Percentiles rank a stretch among this genome's conserved stretches.
Conservation (phyloP, 768 basidiomycete species). For the Rhodocollybia butyracea region DNA sequence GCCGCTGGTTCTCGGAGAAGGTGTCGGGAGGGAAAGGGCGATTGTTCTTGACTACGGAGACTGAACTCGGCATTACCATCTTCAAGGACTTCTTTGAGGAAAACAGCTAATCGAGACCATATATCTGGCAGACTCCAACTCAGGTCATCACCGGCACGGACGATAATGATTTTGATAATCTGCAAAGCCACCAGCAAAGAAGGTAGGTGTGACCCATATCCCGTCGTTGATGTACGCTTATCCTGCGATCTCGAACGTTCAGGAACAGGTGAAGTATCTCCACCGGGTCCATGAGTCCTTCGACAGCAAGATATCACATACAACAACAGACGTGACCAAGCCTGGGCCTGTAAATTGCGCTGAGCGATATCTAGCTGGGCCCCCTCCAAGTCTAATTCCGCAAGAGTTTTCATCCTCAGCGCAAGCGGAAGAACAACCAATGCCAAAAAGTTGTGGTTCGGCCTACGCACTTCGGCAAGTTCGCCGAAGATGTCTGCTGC, state of each 20-base stretch:
- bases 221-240: conserved; percentile 15
- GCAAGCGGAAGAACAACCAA: conserved; percentile 63
- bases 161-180: conserved; percentile 61
- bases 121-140: conserved; percentile 50
- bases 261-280: conserved; percentile 10
- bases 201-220: conserved; percentile 30
- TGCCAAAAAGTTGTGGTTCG: conserved; percentile 60
- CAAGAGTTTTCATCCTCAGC: conserved; percentile 48
- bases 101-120: conserved; percentile 59
- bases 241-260: conserved; percentile 50
- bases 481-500: conserved; percentile 52
- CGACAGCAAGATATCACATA: conserved; percentile 57
- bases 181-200: conserved; percentile 55
- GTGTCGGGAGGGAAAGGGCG: conserved; percentile 50
- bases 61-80: conserved; percentile 68
- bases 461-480: conserved; percentile 50
- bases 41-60: conserved; percentile 35
- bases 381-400: conserved; percentile 38
- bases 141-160: conserved; percentile 62
- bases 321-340: conserved; percentile 62
- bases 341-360: conserved; percentile 40
- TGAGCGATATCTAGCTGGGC: conserved; percentile 43
- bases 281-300: conserved; percentile 20
- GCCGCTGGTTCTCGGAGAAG: conserved; percentile 46
- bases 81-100: conserved; percentile 46